Evolutionary conservation across 2,329 filamentous ascomycete genomes (phyloP), one percentile per base, ranked within the genome.

Genomic region (Onygenales sp.): DNA sequence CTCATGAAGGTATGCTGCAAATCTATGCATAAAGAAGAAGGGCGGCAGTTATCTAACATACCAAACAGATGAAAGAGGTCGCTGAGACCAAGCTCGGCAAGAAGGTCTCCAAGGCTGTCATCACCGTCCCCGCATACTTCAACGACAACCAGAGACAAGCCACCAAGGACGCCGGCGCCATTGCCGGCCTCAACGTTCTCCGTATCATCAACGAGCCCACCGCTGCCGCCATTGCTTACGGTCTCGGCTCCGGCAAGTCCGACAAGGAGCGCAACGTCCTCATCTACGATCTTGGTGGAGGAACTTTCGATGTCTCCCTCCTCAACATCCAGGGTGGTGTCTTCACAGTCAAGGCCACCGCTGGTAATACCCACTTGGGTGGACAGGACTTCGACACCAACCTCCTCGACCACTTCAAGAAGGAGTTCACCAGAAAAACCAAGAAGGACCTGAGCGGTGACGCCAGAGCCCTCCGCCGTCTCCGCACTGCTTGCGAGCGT

Each of bases 131-230:
- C 55, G 93, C 93, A 71, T 98, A 98, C 84, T 98, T 98, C 88
- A 97, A 97, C 83, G 93, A 98, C 85, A 95, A 95, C 82, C 93
- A 98, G 82, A 87, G 93, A 78, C 93, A 97, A 79, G 88, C 93
- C 62, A 98, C 93, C 78, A 97, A 97, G 86, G 93, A 97, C 71
- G 93, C 93, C 62, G 93, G 93, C 85, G 87, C 92, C 73, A 98
- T 98, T 70, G 79, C 92, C 68, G 93, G 92, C 65, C 85, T 98
- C 59, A 96, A 97, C 78, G 90, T 98, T 64, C 91, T 98, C 75
- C 91, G 93, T 83, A 97, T 98, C 79, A 97, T 98, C 80, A 98
- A 98, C 84, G 93, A 98, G 81, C 93, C 93, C 57, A 98, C 93
- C 60, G 93, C 93, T 64, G 93, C 93, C 58, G 93, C 93, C 66